Conservation (phyloP, 257 asterid genomes). For the Gardenia jasminoides region DNA sequence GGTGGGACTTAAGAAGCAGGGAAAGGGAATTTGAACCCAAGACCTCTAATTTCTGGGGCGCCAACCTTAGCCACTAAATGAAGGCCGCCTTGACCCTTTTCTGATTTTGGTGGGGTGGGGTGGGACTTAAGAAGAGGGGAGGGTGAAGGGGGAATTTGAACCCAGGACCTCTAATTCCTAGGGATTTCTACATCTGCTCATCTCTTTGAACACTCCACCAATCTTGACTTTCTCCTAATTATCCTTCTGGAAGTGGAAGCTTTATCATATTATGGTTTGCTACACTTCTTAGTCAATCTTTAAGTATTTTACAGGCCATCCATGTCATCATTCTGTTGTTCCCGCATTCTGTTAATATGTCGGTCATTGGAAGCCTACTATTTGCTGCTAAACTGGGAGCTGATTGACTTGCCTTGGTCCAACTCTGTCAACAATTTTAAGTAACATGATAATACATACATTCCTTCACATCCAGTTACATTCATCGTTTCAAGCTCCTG, state of each 20-base stretch:
- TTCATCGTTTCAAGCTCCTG: neutral
- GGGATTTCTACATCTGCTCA: neutral
- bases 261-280: neutral
- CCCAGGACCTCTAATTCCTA: too few relatives aligned
- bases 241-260: neutral
- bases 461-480: neutral
- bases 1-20: too few relatives aligned
- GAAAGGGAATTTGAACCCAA: too few relatives aligned
- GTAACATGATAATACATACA: neutral
- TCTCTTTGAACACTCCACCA: neutral
- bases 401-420: neutral
- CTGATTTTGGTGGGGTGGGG: too few relatives aligned
- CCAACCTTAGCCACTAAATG: too few relatives aligned
- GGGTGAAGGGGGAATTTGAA: too few relatives aligned
- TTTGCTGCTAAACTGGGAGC: neutral
- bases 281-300: neutral
- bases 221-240: neutral
- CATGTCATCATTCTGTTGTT: neutral
- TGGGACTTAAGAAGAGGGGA: too few relatives aligned
- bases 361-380: neutral
- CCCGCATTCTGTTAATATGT: neutral
- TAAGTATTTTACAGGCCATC: neutral
- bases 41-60: too few relatives aligned
- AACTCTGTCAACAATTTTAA: neutral
- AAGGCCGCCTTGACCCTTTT: too few relatives aligned